Base-by-base conservation (phyloP, 441 rosid species). In the Brassica hybrid region DNA sequence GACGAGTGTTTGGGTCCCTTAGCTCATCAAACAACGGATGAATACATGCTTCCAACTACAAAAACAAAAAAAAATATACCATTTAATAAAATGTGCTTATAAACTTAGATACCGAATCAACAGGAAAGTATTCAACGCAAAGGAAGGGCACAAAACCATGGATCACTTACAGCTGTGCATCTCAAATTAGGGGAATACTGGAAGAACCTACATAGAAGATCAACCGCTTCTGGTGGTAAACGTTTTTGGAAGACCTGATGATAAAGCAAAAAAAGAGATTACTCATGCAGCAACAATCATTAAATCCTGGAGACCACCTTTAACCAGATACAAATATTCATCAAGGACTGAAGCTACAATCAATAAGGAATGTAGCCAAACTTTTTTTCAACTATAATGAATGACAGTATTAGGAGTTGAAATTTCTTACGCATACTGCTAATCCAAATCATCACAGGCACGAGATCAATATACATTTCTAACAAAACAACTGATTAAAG, bases 161-260 rank as follows among this genome's bases (percentile, higher is more conserved):
- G 76, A 45, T 18, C 76, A 79, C 97, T 92, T 88, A 96, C 99
- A 79, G 99, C 98, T 56, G 98, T 96, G 86, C 97, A 94, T 74
- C 98, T 87, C 84, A 96, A 81, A 84, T 96, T 90, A n/a, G 99
- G 99, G 57, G 99, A 96, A 81, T 96, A 96, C 74, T 96, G 99
- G 80, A 96, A 92, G 82, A 96, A 91, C 81, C 99, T 83, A 79
- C 97, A 96, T 38, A 96, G 94, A 52, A 96, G 96, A 79, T 96
- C 99, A 66, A 96, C 98, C 14, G 98, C 99, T 83, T 96, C 99
- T 14, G 98, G 98, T 36, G 98, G 97, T 66, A 96, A 82, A 63
- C 97, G 91, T 84, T 96, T 96, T 78, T 92, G 98, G 83, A 96
- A 92, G 45, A 96, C 98, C 99, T 96, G 86, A 72, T 48, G 19